Evolutionary conservation across 768 basidiomycete genomes (phyloP).

Genomic region (Suillus americanus): DNA sequence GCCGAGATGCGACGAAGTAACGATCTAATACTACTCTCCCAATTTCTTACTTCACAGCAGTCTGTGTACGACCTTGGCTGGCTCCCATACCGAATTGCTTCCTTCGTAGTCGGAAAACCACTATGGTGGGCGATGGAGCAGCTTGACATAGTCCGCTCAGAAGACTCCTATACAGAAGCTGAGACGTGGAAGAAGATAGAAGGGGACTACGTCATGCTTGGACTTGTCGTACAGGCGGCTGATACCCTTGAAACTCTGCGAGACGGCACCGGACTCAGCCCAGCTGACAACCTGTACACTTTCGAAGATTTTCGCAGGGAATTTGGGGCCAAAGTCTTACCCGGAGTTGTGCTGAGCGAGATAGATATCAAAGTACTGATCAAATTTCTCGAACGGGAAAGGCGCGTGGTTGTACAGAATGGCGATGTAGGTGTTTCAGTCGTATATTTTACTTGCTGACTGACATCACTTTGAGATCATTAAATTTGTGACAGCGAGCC

Average conservation of each 20-base stretch:
- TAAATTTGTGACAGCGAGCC: slow-evolving; percentile 61
- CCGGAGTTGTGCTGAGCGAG: slow-evolving; percentile 50
- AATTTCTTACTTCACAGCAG: slow-evolving; percentile 54
- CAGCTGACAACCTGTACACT: slow-evolving; percentile 63
- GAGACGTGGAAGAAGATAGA: slow-evolving; percentile 56
- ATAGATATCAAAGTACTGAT: slow-evolving; percentile 69
- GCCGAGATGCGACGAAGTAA: slow-evolving; percentile 55
- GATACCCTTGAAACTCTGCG: slow-evolving; percentile 49
- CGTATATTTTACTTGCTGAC: slow-evolving; percentile 1
- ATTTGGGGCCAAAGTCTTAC: slow-evolving; percentile 49
- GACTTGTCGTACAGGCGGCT: slow-evolving; percentile 66
- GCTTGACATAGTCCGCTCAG: slow-evolving; percentile 63
- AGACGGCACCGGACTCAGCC: slow-evolving; percentile 36
- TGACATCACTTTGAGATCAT: slow-evolving; percentile 53
- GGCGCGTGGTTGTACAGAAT: slow-evolving; percentile 58
- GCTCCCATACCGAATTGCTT: slow-evolving; percentile 66
- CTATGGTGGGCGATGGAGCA: slow-evolving; percentile 88
- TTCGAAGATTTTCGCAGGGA: slow-evolving; percentile 56
- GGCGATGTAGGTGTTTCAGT: slow-evolving; percentile 53
- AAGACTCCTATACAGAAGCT: slow-evolving; percentile 49
- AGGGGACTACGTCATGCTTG: slow-evolving; percentile 72
- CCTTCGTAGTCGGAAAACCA: slow-evolving; percentile 73
- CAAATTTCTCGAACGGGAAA: slow-evolving; percentile 79
- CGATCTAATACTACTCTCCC: slow-evolving; percentile 45
- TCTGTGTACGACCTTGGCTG: slow-evolving; percentile 72